These are phyloP conservation scores for Beta macrorhiza DNA, from an alignment of 179 eudicot genomes.

Conservation along the genomic window DNA sequence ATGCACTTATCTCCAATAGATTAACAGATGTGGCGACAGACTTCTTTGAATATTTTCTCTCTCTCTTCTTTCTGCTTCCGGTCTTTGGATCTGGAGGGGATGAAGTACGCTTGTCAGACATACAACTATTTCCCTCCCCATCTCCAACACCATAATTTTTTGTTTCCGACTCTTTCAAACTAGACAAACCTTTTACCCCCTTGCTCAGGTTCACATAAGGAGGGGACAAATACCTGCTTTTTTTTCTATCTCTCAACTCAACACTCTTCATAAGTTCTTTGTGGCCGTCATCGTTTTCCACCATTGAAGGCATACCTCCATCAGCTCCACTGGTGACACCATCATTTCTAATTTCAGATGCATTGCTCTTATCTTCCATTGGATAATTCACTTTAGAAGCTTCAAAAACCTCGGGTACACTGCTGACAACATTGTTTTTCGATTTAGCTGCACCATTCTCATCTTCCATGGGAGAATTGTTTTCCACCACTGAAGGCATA, in stretches of 20 bases:
- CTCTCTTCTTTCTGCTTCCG: constrained; percentile 31
- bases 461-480: constrained; percentile 14
- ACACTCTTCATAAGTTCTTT: constrained; percentile 28
- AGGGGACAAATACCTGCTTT: constrained; percentile 42
- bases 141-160: constrained; percentile 21
- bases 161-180: constrained; percentile 21
- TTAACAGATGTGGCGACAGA: constrained; percentile 19
- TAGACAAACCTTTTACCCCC: constrained; percentile 24
- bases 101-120: constrained; percentile 11
- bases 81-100: constrained; percentile 23
- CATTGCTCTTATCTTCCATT: background rate
- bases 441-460: background rate
- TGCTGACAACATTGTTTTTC: constrained; percentile 2
- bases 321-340: background rate
- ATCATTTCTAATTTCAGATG: background rate
- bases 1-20: constrained; percentile 29
- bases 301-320: constrained; percentile 8
- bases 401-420: background rate
- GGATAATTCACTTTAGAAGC: background rate
- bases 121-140: constrained; percentile 17
- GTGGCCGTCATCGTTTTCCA: constrained; percentile 20
- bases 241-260: constrained; percentile 39
- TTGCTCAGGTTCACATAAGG: constrained; percentile 37
- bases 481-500: constrained; percentile 15
- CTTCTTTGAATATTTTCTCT: constrained; percentile 26